phyloP scores from a whole-genome alignment of 805 yeast genomes.

The Metschnikowia similis region DNA sequence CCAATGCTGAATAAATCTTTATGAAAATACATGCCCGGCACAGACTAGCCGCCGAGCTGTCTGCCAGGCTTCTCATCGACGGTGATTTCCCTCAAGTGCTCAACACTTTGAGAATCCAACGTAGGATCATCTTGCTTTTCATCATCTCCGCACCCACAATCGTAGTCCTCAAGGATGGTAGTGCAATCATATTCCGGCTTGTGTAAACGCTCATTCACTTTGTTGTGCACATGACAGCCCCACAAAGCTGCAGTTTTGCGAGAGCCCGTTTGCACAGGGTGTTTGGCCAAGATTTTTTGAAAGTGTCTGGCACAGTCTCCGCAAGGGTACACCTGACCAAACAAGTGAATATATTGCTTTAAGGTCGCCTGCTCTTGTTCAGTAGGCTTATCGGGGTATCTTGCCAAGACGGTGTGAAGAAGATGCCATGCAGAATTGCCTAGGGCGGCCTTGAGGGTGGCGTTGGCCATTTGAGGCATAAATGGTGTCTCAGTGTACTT shows the following conservation, averaged over 20 bases:
- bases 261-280: constrained; percentile 79
- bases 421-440: constrained; percentile 90
- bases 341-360: constrained; percentile 58
- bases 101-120: constrained; percentile 27
- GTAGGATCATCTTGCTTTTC: constrained; percentile 50
- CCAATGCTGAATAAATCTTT: background rate
- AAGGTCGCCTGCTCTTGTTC: constrained; percentile 60
- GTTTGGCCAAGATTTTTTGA: constrained; percentile 57
- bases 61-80: constrained; percentile 44
- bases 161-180: constrained; percentile 81
- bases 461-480: constrained; percentile 94
- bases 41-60: constrained; percentile 36
- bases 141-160: constrained; percentile 90
- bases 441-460: constrained; percentile 72
- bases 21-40: background rate
- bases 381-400: constrained; percentile 84
- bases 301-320: constrained; percentile 97
- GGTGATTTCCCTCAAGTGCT: constrained; percentile 43
- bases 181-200: constrained; percentile 74
- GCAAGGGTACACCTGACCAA: constrained; percentile 93
- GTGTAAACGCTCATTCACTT: constrained; percentile 20
- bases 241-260: constrained; percentile 84
- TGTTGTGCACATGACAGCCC: constrained; percentile 70
- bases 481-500: constrained; percentile 46
- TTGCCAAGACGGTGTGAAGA: constrained; percentile 85